A percentile compares a stretch with the other conserved stretches of the same genome.
Conservation (phyloP, 164 flowering plant species). For the Malania oleifera region DNA sequence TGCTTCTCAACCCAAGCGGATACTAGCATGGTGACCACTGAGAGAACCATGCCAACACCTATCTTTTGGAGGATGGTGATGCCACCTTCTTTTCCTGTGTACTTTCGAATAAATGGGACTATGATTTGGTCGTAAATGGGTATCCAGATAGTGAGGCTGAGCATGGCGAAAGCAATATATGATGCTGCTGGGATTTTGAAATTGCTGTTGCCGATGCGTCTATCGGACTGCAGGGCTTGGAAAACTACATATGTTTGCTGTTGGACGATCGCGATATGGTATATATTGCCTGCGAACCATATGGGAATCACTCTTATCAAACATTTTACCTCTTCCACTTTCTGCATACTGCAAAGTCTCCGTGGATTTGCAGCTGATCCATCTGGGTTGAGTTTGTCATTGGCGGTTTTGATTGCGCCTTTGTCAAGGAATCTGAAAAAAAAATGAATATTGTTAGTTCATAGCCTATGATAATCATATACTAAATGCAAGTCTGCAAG, state of each 20-base stretch:
- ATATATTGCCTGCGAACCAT: conserved; percentile 47
- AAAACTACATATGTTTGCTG: conserved; percentile 36
- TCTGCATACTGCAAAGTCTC: conserved; percentile 67
- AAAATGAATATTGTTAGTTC: no score
- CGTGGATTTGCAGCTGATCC: conserved; percentile 70
- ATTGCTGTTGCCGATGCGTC: conserved; percentile 24
- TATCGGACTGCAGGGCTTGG: conserved; percentile 55
- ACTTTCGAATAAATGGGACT: conserved; percentile 31
- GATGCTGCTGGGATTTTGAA: conserved; percentile 57
- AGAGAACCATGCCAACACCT: conserved; percentile 42
- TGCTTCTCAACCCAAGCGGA: conserved; percentile 40
- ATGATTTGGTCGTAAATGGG: conserved; percentile 54
- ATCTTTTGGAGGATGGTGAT: conserved; percentile 55
- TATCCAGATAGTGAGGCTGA: conserved; percentile 51
- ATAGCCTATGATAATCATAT: no score
- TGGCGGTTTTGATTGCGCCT: conserved; percentile 52
- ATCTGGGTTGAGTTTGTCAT: conserved; percentile 47
- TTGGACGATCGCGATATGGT: conserved; percentile 29
- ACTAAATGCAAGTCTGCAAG: no score
- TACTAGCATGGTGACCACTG: conserved; percentile 32
- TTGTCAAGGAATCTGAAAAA: conserved; percentile 70
- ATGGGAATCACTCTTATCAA: conserved; percentile 65
- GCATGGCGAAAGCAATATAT: conserved; percentile 41
- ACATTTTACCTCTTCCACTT: conserved; percentile 81
- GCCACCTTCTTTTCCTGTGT: conserved; percentile 42